Evolutionary conservation across 306 rosid genomes (phyloP), one percentile per base, ranked within the genome.

Genomic region (Quercus ilex): DNA sequence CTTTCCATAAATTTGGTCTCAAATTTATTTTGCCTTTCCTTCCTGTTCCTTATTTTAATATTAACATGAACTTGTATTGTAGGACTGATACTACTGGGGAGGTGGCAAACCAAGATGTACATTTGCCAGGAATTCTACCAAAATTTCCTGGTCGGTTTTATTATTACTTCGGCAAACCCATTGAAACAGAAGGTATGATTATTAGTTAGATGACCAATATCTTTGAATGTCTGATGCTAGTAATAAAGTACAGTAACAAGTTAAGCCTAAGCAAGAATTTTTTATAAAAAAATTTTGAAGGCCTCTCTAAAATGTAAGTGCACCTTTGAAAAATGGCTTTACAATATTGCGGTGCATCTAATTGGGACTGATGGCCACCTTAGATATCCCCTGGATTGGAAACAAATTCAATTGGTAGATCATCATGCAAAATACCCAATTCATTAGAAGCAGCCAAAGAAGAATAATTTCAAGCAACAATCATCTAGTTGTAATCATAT

Each of bases 101-200:
- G 82, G 87, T 90, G 51, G 90, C 90, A 80, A 92, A 95, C 69
- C 97, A 95, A 80, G 92, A 77, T 63, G 49, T 90, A 12, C 90
- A 95, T 83, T 2, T 87, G 3, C 97, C 99, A 5, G 89, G 93
- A 80, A 58, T 91, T 77, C 65, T 87, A 74, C 99, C 97, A 1
- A 91, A 92, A 88, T 60, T 92, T 77, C 99, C 97, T 15, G 97
- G 97, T 38, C 81, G 96, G 38, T 89, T 92, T 87, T 95, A 95
- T 83, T 92, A 78, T 64, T 87, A 85, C 79, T 91, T 95, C 55
- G 98, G 99, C 85, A 95, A 89, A 86, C 90, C 97, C 74, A 78
- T 95, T 55, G 97, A 92, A 87, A 92, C 97, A 1, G 70, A 89
- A 87, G 97, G 99, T 95, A 83, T 26, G 80, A 1, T 20, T 53